Evolutionary conservation across 441 rosid species (phyloP).

Genomic region (Flueggea neowawraea): DNA sequence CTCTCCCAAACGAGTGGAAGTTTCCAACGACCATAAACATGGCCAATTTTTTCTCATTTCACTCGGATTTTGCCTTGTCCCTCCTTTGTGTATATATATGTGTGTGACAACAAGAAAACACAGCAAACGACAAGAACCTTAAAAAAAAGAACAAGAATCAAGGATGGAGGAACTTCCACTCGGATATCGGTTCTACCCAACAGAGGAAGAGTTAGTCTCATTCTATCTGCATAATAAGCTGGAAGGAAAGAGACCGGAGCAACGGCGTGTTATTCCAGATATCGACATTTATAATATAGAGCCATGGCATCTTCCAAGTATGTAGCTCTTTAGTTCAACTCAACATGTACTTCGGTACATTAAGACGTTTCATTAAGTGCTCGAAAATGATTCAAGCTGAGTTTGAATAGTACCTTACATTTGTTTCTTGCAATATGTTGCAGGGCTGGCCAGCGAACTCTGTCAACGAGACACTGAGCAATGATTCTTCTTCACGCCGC

Average conservation of each 20-base stretch:
- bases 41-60: slow-evolving; percentile 33
- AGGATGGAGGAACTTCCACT: slow-evolving; percentile 30
- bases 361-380: not conserved
- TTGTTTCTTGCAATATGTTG: slow-evolving; percentile 17
- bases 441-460: slow-evolving; percentile 48
- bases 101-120: not conserved
- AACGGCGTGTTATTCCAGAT: slow-evolving; percentile 53
- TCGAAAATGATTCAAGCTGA: not conserved
- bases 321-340: not conserved
- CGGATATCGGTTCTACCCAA: slow-evolving; percentile 81
- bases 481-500: slow-evolving; percentile 79
- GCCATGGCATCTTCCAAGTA: slow-evolving; percentile 77
- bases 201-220: slow-evolving; percentile 73
- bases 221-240: slow-evolving; percentile 74
- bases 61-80: slow-evolving; percentile 35
- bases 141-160: not conserved
- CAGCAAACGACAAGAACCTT: not conserved
- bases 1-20: slow-evolving; percentile 58
- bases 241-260: slow-evolving; percentile 35
- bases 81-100: not conserved
- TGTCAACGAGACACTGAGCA: slow-evolving; percentile 69
- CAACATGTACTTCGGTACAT: not conserved
- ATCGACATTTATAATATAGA: slow-evolving; percentile 46
- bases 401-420: not conserved
- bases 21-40: slow-evolving; percentile 10